phyloP scores from a whole-genome alignment of 371 early-diverging fungal species.

The Mortierella polycephala region DNA sequence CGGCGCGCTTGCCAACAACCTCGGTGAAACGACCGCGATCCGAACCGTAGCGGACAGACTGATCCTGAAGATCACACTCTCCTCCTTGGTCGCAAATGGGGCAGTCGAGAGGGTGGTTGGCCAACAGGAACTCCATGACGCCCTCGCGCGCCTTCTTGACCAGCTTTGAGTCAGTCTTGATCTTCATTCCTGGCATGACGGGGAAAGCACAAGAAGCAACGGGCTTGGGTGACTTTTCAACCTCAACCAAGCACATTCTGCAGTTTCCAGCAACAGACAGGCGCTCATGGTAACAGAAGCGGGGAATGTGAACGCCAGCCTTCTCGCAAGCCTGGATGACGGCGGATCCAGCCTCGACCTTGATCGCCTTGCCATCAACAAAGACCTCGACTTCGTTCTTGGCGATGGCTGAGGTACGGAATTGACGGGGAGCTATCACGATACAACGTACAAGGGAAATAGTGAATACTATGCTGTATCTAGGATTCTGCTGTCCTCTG shows the following conservation, averaged over 20 bases:
- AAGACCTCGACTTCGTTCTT: conserved; percentile 84
- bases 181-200: conserved; percentile 96
- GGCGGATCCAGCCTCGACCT: conserved; percentile 93
- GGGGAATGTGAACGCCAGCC: conserved; percentile 90
- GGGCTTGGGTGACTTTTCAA: conserved; percentile 96
- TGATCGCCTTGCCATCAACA: conserved; percentile 91
- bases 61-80: conserved; percentile 98
- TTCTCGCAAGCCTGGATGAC: conserved; percentile 97
- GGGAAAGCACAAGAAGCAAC: conserved; percentile 98
- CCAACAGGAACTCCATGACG: conserved; percentile 97
- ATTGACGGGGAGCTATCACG: conserved; percentile 59
- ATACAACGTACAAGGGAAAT: background rate
- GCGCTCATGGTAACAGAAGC: conserved; percentile 98
- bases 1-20: conserved; percentile 91
- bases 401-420: conserved; percentile 63
- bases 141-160: conserved; percentile 98
- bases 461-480: conserved; percentile 1
- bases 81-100: conserved; percentile 99
- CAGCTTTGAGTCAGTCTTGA: conserved; percentile 92
- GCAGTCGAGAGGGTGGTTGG: conserved; percentile 98
- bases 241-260: conserved; percentile 98
- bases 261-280: conserved; percentile 98
- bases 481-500: background rate
- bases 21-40: conserved; percentile 94
- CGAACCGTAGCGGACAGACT: conserved; percentile 94